Evolutionary conservation across 2,329 filamentous ascomycete genomes (phyloP).

Genomic region (Aspergillus sp.): DNA sequence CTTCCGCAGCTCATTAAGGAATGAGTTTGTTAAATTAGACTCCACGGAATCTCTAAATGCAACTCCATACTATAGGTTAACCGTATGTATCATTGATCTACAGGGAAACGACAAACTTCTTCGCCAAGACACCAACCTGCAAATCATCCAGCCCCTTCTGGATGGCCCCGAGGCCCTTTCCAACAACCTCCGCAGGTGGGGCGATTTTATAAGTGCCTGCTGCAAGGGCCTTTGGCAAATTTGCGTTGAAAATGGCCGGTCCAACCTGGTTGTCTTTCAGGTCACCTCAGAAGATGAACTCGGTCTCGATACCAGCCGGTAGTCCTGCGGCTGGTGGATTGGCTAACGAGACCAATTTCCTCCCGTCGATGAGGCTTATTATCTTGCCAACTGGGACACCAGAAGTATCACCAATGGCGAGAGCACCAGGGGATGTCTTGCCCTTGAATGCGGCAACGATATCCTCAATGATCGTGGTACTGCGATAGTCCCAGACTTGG

Average conservation of each 20-base stretch:
- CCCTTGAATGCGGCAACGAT: conserved; percentile 15
- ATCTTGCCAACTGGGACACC: conserved; percentile 7
- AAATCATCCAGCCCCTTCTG: conserved; percentile 22
- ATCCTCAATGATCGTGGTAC: conserved; percentile 13
- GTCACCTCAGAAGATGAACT: conserved; percentile 24
- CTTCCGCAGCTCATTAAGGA: too few species aligned
- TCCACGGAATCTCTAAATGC: too few species aligned
- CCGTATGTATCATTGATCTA: neutral
- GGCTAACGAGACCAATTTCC: conserved; percentile 21
- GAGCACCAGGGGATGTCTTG: conserved; percentile 6
- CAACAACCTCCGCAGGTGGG: conserved; percentile 22
- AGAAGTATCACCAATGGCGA: neutral
- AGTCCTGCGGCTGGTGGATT: neutral
- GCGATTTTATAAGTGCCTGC: conserved; percentile 30
- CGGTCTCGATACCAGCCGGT: conserved; percentile 19
- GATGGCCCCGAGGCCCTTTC: conserved; percentile 23
- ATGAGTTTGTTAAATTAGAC: too few species aligned
- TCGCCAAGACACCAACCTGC: conserved; percentile 25
- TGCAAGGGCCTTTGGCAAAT: conserved; percentile 35
- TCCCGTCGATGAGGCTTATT: conserved; percentile 12
- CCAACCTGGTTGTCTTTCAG: conserved; percentile 28
- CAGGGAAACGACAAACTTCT: conserved; percentile 25
- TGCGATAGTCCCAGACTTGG: conserved; percentile 48
- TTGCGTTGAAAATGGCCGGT: conserved; percentile 28
- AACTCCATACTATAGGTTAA: too few species aligned